These are phyloP conservation scores for Excoecaria agallocha DNA, from an alignment of 345 rosid genomes.

Conservation along the genomic window DNA sequence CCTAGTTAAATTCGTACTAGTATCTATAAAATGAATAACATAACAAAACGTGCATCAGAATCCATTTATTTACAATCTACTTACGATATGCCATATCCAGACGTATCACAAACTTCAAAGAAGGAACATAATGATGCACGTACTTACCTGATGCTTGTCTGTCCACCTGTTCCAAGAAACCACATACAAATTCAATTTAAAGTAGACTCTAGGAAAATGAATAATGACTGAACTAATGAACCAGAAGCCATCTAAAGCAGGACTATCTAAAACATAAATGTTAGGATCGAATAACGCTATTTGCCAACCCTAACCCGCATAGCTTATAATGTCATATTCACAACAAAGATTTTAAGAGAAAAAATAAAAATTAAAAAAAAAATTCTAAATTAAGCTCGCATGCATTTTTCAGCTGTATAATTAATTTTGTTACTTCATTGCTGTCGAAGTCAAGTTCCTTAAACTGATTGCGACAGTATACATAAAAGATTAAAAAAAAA, in stretches of 20 bases:
- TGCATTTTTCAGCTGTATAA: neutral
- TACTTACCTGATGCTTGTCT: constrained; percentile 26
- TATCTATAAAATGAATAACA: no score
- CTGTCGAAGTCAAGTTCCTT: neutral
- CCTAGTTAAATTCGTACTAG: no score
- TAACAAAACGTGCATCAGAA: neutral
- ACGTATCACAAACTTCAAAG: neutral
- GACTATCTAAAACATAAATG: neutral
- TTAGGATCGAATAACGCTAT: neutral
- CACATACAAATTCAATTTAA: constrained; percentile 1
- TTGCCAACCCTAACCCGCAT: neutral
- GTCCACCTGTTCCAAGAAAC: constrained; percentile 26
- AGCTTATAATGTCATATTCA: neutral
- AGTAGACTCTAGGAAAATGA: neutral
- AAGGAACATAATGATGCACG: neutral
- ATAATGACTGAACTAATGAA: neutral
- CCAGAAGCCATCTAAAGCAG: neutral
- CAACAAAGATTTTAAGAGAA: neutral
- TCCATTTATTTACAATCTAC: no score
- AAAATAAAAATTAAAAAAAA: no score
- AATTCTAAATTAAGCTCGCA: neutral
- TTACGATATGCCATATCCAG: neutral
- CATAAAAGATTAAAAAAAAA: neutral
- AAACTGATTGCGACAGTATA: neutral
- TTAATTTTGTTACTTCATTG: neutral